Conservation (phyloP, 202 grass and related monocot species). For the Saccharum hybrid region DNA sequence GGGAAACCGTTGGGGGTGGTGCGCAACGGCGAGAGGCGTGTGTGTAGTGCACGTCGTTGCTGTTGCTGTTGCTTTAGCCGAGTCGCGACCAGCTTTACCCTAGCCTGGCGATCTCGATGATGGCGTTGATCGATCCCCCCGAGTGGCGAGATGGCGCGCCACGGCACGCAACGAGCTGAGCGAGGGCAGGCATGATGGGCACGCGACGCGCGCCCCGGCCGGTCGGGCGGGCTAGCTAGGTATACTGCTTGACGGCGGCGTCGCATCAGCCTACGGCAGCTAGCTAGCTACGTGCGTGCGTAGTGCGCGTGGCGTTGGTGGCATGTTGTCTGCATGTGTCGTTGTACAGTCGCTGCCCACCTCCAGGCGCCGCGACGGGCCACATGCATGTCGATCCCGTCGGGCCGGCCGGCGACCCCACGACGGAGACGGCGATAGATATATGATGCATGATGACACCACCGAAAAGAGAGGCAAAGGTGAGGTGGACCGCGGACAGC, state of each 20-base stretch:
- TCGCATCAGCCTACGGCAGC: neutral
- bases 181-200: neutral
- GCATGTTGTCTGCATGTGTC: neutral
- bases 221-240: too few species aligned
- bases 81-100: neutral
- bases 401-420: neutral
- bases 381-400: neutral
- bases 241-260: neutral
- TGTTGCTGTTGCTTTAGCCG: neutral
- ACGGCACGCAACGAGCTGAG: neutral
- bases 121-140: neutral
- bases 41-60: neutral
- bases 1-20: conserved; percentile 2
- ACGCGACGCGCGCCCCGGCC: neutral
- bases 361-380: too few species aligned
- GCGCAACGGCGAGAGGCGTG: neutral
- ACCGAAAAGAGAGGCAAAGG: neutral
- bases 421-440: neutral
- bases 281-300: neutral
- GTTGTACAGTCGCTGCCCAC: neutral
- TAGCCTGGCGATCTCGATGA: neutral
- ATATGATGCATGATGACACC: neutral
- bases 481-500: neutral
- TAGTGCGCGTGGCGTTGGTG: neutral
- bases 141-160: conserved; percentile 16